Base-by-base conservation (phyloP, 352 stramenopile species). In the Pythium biforme region DNA sequence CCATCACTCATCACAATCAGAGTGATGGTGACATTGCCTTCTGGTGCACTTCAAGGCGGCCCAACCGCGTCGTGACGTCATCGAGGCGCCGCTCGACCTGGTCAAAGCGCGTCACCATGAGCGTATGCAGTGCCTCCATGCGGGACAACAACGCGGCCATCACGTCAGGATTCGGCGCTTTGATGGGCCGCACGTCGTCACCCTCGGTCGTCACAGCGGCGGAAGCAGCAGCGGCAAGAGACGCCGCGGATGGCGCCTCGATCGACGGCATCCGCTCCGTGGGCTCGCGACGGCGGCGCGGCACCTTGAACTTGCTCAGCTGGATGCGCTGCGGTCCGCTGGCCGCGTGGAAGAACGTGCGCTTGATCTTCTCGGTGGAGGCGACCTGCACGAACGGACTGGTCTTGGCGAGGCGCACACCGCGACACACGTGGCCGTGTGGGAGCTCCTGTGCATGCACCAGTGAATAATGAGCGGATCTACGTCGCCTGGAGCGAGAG, bases 31-130 rank as follows among this genome's bases (percentile, higher is more conserved):
- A 23, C 27, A 19, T 53, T 51, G 47, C 40, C 31, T 53, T 12
- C 62, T 68, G 27, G 31, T 11, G 34, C 41, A 57, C 59, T 65
- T 88, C 76, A 63, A 86, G 59, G 11, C 73, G 73, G 29, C 72
- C 55, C 14, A 89, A 49, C 19, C 79, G 73, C 3, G n/a, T 26
- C 4, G 34, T 22, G 27, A 89, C 53, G 19, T 74, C 68, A 48
- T 65, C 57, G 57, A 88, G 47, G 25, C 72, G 70, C n/a, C 70
- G 45, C 57, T 87, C 71, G 25, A 87, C 68, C 29, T 49, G 26
- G 52, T 89, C 77, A 29, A 89, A 87, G 57, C 79, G 79, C n/a
- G 62, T 37, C 56, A 81, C 75, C 62, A 89, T 50, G 23, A 81
- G 66, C 49, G 47, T 71, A 50, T 86, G 79, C 56, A 89, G 64